phyloP scores from a whole-genome alignment of 1,284 basidiomycete genomes.

The Porodaedalea pini region DNA sequence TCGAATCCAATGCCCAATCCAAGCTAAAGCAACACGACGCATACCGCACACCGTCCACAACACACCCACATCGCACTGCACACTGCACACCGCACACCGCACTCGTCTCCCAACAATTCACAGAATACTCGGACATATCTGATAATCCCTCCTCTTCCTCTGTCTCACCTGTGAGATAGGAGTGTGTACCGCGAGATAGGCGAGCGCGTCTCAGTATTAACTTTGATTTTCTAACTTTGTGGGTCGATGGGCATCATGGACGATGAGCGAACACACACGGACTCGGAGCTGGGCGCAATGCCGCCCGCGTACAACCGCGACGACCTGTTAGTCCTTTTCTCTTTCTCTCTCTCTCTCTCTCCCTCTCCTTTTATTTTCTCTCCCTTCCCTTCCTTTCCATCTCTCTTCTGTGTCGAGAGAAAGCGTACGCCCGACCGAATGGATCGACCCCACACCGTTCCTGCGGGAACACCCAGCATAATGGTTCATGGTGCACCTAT shows the following conservation, averaged over 20 bases:
- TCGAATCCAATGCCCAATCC: background rate
- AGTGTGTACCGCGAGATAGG: background rate
- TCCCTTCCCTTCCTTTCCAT: background rate
- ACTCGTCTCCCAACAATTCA: background rate
- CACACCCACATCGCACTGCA: background rate
- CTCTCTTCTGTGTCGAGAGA: background rate
- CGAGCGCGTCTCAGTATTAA: background rate
- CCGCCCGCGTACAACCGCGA: slow-evolving; percentile 19
- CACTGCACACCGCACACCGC: background rate
- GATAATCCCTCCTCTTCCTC: no score
- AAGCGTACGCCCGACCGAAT: background rate
- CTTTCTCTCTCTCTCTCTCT: background rate
- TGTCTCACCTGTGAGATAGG: no score
- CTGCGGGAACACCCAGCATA: background rate
- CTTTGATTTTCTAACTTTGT: background rate
- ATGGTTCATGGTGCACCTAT: background rate
- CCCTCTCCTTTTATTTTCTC: background rate
- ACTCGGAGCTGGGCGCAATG: slow-evolving; percentile 9
- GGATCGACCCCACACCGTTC: slow-evolving; percentile 8
- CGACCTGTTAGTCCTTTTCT: slow-evolving; percentile 15
- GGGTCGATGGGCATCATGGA: slow-evolving; percentile 8
- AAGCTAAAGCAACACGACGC: background rate
- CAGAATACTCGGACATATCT: no score
- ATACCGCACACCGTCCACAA: background rate
- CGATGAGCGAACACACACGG: background rate